These are phyloP conservation scores for Nothopassalora personata DNA, from an alignment of 2,329 filamentous ascomycete genomes.

Conservation along the genomic window DNA sequence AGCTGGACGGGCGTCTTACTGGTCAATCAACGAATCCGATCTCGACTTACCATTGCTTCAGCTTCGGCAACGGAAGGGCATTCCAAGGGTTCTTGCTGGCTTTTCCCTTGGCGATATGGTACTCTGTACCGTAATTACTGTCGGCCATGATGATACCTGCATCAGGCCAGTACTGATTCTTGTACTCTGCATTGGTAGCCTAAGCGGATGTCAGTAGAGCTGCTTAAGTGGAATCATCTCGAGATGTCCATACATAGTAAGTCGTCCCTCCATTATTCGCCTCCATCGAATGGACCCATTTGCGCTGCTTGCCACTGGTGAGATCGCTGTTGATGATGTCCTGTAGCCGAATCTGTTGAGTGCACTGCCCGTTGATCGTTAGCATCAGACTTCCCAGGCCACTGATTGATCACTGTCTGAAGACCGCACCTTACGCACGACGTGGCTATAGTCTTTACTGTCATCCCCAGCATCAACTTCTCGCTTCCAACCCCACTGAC, in stretches of 20 bases:
- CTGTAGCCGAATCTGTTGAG: background rate
- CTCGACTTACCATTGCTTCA: background rate
- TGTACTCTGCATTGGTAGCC: constrained; percentile 12
- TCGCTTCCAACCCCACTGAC: constrained; percentile 3
- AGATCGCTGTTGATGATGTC: constrained; percentile 1
- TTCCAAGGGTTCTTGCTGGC: constrained; percentile 6
- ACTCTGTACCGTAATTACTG: constrained; percentile 11
- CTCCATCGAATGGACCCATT: constrained; percentile 1
- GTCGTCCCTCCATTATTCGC: background rate
- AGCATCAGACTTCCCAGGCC: background rate
- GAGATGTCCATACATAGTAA: background rate
- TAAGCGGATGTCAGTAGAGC: background rate
- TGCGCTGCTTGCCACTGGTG: background rate
- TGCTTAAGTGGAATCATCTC: background rate
- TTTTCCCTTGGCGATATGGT: background rate
- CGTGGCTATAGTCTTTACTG: background rate
- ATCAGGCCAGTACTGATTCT: constrained; percentile 11
- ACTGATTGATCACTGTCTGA: no score
- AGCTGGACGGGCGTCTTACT: no score
- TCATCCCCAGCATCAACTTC: background rate
- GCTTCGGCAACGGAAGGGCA: constrained; percentile 3
- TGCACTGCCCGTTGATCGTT: background rate
- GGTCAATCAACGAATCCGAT: background rate
- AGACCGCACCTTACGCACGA: background rate
- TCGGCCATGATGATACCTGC: constrained; percentile 11